Base-by-base conservation (phyloP, 768 basidiomycete species). In the Lactifluus rugatus region DNA sequence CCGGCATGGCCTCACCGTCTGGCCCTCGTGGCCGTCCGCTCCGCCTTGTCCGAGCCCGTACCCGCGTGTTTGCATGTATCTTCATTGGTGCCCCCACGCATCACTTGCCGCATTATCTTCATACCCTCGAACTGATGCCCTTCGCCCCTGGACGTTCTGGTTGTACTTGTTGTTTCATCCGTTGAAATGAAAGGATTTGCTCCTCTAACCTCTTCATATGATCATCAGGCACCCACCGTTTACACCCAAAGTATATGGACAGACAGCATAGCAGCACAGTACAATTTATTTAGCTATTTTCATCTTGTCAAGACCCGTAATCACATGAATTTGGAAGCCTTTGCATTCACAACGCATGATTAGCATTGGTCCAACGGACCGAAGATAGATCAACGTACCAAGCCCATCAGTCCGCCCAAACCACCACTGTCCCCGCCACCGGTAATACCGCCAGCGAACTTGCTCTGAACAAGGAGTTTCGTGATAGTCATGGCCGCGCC, bases 401-500 rank as follows among this genome's bases (percentile, higher is more conserved):
- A 19, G 48, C 79, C 66, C 74, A 84, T 73, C 54, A 93, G 65
- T 13, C 78, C 67, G 42, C 82, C 67, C 42, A 93, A 68, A 1
- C 89, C 88, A 41, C 88, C 86, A 21, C 87, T 88, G 66, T 81
- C 78, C 14, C 80, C 73, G 0, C 88, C 86, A 3, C 83, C 85
- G 17, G 70, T 73, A 1, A 72, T 68, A 28, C 70, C 73, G 26
- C 70, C 72, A 62, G 76, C 75, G 64, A 83, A 75, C 70, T 85
- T 83, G 42, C 79, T 81, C 67, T 87, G 82, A 5, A 89, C 81
- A 45, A 92, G 67, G 41, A 93, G 74, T 73, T 93, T 92, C 80
- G 90, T 84, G 57, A 89, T 81, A 0, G 86, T 92, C 82, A 85
- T 84, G 3, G 85, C 89, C 46, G 92, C 92, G 13, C 86, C 80